Evolutionary conservation across 1,139 yeast genomes (phyloP), one percentile per base, ranked within the genome.

Genomic region (Suhomyces ambrosiae): DNA sequence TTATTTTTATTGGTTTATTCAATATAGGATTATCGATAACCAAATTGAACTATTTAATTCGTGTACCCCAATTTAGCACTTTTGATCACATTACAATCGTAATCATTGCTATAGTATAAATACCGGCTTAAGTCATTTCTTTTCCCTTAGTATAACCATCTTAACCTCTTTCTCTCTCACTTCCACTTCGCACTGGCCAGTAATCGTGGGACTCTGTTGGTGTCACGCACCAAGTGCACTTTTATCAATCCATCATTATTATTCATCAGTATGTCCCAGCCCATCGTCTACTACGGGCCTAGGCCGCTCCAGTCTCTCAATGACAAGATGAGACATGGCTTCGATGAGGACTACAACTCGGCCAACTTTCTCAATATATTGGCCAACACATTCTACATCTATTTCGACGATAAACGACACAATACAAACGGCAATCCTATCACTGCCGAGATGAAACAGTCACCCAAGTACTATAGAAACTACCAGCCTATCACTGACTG

Each of bases 391-490:
- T 88, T 86, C 63, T 83, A 80, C 60, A 82, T 86, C 44, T 87
- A 88, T 60, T 87, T 76, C 52, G 94, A 86, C 55, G 95, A 86
- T 56, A 92, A 92, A 61, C 77, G 97, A 34, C 97, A 92, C 57
- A 86, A 82, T 49, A 86, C 96, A 3, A 86, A 87, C 42, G 96
- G 96, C 12, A 86, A 82, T 52, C 96, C 97, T 2, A 73, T 81
- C n/a, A 68, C 80, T 1, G 74, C 73, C 13, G 80, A 74, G 29
- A 64, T 67, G 68, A 77, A 76, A 50, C 57, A 59, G 24, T 54
- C 61, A 16, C 71, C 73, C 14, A 65, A 65, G 38, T 71, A 74
- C 35, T 65, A 65, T 22, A 65, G 63, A 37, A 76, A 75, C 45
- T 82, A 79, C 56, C 87, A 83, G 54, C 85, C 87, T 3, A 83